Evolutionary conservation across 2,329 filamentous ascomycete species (phyloP), one percentile per base, ranked within the genome.

Genomic region (Intubia oerlemansii): DNA sequence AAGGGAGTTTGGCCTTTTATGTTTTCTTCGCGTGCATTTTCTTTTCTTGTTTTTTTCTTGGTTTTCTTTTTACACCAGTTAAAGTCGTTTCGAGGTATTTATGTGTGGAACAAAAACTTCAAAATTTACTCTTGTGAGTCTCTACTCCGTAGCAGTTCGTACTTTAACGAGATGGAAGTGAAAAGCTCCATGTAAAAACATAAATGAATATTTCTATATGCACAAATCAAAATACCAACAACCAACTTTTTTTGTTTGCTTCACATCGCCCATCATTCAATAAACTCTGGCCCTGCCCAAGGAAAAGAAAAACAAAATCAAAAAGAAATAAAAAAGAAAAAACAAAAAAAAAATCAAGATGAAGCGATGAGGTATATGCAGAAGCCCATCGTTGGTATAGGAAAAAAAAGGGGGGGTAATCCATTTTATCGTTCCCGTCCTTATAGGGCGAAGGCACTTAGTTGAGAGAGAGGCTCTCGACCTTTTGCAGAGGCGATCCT

Each of bases 401-500:
- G 15, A 11, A 9, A 20, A 13, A 31, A 10, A 24, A 18, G 2
- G 9, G 2, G n/a, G n/a, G n/a, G n/a, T n/a, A 23, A 7, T 19
- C 3, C 10, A 27, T n/a, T 14, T 19, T 6, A 17, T 22, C 10
- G 17, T 16, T 18, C 23, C 13, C 3, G 5, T 25, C 17, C 8
- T 14, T 5, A 13, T 30, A 12, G 7, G 29, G n/a, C 11, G 29
- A 7, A 15, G 31, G 20, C 16, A 23, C 29, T 17, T n/a, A n/a
- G n/a, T n/a, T n/a, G n/a, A n/a, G n/a, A n/a, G n/a, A n/a, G n/a
- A n/a, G n/a, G n/a, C n/a, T n/a, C n/a, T 34, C 29, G 3, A 31
- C 27, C 21, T 28, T 31, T 9, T 33, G 31, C 14, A 30, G 13
- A 2, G 34, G 31, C 26, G 33, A 27, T 23, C 29, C 29, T 3